Conservation (phyloP, 2,329 filamentous ascomycete species). For the Xylariales sp. region DNA sequence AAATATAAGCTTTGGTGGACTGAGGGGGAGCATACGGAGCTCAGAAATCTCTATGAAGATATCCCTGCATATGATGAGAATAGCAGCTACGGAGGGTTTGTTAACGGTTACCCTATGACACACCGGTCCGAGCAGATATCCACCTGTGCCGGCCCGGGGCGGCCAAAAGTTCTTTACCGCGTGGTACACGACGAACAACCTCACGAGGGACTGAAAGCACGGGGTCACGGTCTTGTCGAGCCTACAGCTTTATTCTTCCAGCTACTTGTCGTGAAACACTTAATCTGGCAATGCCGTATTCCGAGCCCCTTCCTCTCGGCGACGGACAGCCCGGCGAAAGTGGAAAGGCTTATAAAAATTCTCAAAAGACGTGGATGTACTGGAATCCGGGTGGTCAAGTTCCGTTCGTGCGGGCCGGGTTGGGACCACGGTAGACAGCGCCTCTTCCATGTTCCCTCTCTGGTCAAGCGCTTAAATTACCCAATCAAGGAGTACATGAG, state of each 20-base stretch:
- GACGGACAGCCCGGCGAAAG: background rate
- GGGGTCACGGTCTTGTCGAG: background rate
- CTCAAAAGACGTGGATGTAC: background rate
- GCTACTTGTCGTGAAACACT: background rate
- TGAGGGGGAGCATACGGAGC: background rate
- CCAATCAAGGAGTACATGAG: background rate
- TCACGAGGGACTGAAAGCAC: slow-evolving; percentile 5
- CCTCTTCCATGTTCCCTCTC: slow-evolving; percentile 20
- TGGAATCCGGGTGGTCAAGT: slow-evolving; percentile 24
- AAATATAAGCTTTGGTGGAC: slow-evolving; percentile 1
- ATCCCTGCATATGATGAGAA: background rate
- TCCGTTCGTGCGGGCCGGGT: slow-evolving; percentile 20
- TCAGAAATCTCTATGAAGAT: background rate
- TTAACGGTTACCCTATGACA: background rate
- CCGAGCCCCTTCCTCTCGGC: slow-evolving; percentile 19
- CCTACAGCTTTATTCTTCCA: background rate
- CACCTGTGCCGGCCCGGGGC: background rate
- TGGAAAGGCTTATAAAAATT: rapidly evolving
- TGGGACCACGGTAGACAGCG: slow-evolving; percentile 33
- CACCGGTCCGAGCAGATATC: background rate
- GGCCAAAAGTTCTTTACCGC: slow-evolving; percentile 8
- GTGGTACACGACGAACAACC: slow-evolving; percentile 16
- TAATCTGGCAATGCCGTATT: background rate
- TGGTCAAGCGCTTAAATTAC: background rate
- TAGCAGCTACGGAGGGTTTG: background rate